Evolutionary conservation across 129 eudicot species (phyloP), one percentile per base, ranked within the genome.

Genomic region (Tagetes patula): DNA sequence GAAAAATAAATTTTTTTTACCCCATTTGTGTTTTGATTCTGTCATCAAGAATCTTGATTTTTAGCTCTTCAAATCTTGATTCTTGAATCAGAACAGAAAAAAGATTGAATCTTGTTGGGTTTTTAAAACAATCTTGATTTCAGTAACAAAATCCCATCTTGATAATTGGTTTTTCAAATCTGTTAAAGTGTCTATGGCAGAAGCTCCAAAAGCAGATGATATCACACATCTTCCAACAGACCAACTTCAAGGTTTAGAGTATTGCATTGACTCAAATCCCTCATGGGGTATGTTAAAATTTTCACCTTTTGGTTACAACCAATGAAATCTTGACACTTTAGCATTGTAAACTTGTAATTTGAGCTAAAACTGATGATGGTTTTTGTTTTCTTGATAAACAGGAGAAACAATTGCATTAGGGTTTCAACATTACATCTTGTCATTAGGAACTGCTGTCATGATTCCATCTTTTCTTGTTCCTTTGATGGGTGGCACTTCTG

Each of bases 401-500:
- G 99, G 91, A 82, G 99, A 95, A 71, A 86, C 96, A 6, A 83
- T 91, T 69, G 94, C 90, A 37, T 76, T 95, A 79, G 99, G 99
- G 49, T 95, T 95, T 83, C 99, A 95, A 41, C 97, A 95, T 74
- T 95, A 95, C 78, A 90, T 95, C 47, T 75, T 95, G 89, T 85
- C 99, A 12, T 82, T 95, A 76, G 99, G 99, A 79, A 95, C 99
- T 73, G 96, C 99, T 6, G 99, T 95, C 30, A 95, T 95, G 99
- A 95, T 95, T 75, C 99, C 99, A 12, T 64, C 96, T 6, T 88
- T 95, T 82, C 97, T 95, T 53, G 97, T 95, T 76, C 96, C 97
- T 63, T 79, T 86, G 78, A 95, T 95, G 99, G 99, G 97, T 62
- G 99, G 99, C 72, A 71, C 80, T 78, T 86, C 93, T 75, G 99